phyloP scores from a whole-genome alignment of 2,329 filamentous ascomycete species.

The Fusarium nematophilum region DNA sequence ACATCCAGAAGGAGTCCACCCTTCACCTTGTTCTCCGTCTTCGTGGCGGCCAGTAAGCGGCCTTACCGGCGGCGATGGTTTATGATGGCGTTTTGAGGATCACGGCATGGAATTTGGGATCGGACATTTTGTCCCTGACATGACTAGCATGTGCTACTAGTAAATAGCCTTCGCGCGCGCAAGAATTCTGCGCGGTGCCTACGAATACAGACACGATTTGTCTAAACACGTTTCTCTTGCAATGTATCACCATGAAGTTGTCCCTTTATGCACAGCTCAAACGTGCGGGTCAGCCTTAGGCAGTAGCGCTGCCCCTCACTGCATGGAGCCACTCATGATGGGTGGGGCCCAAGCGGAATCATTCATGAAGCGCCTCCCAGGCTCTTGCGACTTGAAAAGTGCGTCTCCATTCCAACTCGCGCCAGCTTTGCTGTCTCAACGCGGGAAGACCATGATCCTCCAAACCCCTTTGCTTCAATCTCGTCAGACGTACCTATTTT shows the following conservation, averaged over 20 bases:
- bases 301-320: conserved; percentile 24
- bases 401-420: background rate
- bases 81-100: conserved; percentile 65
- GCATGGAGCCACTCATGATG: conserved; percentile 20
- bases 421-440: background rate
- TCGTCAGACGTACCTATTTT: conserved; percentile 23
- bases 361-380: conserved; percentile 22
- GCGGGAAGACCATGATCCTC: conserved; percentile 32
- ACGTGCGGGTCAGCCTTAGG: background rate
- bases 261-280: too few relatives aligned
- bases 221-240: background rate
- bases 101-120: conserved; percentile 29
- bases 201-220: conserved; percentile 36
- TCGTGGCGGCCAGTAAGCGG: conserved; percentile 74
- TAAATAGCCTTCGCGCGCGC: conserved; percentile 34
- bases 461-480: conserved; percentile 2
- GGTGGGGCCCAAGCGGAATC: conserved; percentile 19
- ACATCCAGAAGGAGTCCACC: conserved; percentile 94
- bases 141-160: conserved; percentile 32
- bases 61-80: conserved; percentile 52
- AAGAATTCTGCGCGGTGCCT: conserved; percentile 6
- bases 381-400: conserved; percentile 15
- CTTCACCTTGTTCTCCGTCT: conserved; percentile 89
- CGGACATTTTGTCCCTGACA: conserved; percentile 30
- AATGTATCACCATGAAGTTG: too few relatives aligned